phyloP scores from a whole-genome alignment of 495 filamentous ascomycete species.

The Parathielavia hyrcaniae region DNA sequence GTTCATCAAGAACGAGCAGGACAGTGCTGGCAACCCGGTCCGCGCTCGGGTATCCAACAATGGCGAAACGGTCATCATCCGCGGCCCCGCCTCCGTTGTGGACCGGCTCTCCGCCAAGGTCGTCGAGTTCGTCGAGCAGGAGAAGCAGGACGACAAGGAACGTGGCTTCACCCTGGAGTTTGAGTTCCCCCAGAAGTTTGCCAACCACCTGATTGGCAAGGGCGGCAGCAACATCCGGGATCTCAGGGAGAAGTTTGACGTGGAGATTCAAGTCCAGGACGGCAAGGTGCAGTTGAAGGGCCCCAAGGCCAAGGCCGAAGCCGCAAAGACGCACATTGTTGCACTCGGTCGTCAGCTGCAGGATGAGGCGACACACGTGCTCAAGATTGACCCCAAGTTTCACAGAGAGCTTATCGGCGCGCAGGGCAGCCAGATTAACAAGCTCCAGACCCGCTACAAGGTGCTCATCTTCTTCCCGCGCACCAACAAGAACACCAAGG shows the following conservation, averaged over 20 bases:
- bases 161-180: constrained; percentile 77
- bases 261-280: constrained; percentile 87
- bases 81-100: constrained; percentile 67
- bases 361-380: constrained; percentile 74
- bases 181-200: constrained; percentile 89
- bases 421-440: constrained; percentile 83
- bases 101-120: constrained; percentile 64
- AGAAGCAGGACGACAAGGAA: constrained; percentile 82
- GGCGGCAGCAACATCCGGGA: constrained; percentile 90
- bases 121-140: constrained; percentile 68
- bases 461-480: constrained; percentile 93
- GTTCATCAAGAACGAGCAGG: constrained; percentile 70
- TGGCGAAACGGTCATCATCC: constrained; percentile 58
- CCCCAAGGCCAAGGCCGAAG: constrained; percentile 65
- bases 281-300: constrained; percentile 58
- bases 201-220: constrained; percentile 88
- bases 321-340: constrained; percentile 68
- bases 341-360: constrained; percentile 70
- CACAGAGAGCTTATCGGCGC: constrained; percentile 88
- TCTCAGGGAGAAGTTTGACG: constrained; percentile 92
- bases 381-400: constrained; percentile 82
- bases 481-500: constrained; percentile 51
- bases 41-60: constrained; percentile 61
- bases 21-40: constrained; percentile 56
- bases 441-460: constrained; percentile 80